Conservation (phyloP, 306 rosid species). For the Prunus persica region Prunus_persica_NCBIv2 NC_034015.1:20543001-20543500, state of each 20-base stretch:
- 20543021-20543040: conserved; percentile 2
- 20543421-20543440: too few species aligned
- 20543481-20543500: too few species aligned
- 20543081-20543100: conserved; percentile 47
- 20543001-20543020: neutral
- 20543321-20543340: neutral
- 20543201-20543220: conserved; percentile 9
- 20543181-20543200: conserved; percentile 17
- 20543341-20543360: neutral
- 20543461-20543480: too few species aligned
- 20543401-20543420: neutral
- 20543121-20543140: conserved; percentile 67
- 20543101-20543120: conserved; percentile 16
- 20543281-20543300: neutral
- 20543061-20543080: conserved; percentile 44
- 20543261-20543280: conserved; percentile 63
- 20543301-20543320: conserved; percentile 16
- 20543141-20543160: conserved; percentile 57
- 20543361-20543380: neutral
- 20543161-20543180: conserved; percentile 27
- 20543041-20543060: neutral
- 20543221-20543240: neutral
- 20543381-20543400: neutral
- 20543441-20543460: too few species aligned
- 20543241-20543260: conserved; percentile 30